A percentile compares a stretch with the other conserved stretches of the same genome.
Conservation (phyloP, 495 filamentous ascomycete genomes). For the Hyaloscypha finlandica region DNA sequence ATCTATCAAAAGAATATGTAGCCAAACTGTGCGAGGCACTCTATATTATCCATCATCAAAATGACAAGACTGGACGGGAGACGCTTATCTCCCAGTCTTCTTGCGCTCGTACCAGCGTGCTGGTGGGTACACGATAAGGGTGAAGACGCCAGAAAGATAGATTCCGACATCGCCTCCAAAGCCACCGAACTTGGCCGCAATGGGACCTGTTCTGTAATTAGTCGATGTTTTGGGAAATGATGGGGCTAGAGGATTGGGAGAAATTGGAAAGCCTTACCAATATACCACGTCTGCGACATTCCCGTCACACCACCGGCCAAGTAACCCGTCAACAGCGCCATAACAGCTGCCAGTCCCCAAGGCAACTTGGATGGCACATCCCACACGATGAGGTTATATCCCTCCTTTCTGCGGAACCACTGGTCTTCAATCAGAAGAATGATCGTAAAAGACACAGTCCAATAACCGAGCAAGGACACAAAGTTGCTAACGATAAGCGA, state of each 20-base stretch:
- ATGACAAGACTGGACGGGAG: not conserved
- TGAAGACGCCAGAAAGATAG: constrained; percentile 53
- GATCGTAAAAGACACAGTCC: constrained; percentile 57
- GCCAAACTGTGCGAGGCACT: not conserved
- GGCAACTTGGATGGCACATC: constrained; percentile 48
- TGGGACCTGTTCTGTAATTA: constrained; percentile 34
- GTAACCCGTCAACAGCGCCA: constrained; percentile 45
- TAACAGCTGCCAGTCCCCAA: constrained; percentile 46
- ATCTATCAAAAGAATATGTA: not conserved
- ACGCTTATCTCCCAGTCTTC: constrained; percentile 27
- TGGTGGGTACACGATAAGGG: constrained; percentile 42
- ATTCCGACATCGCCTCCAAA: constrained; percentile 56
- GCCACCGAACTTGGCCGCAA: constrained; percentile 48
- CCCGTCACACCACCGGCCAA: constrained; percentile 50
- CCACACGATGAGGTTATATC: constrained; percentile 54
- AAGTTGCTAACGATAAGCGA: constrained; percentile 52
- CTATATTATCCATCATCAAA: not conserved
- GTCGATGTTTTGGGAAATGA: not conserved
- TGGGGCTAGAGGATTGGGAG: too few species aligned
- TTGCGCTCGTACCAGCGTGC: constrained; percentile 43
- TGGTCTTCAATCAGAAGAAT: constrained; percentile 63
- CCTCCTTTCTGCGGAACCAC: constrained; percentile 49
- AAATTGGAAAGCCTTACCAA: constrained; percentile 33
- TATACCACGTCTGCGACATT: constrained; percentile 53
- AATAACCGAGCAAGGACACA: constrained; percentile 60